These are phyloP conservation scores for Ophiostoma novo-ulmi DNA, from an alignment of 2,329 filamentous ascomycete species.

Conservation along the genomic window DNA sequence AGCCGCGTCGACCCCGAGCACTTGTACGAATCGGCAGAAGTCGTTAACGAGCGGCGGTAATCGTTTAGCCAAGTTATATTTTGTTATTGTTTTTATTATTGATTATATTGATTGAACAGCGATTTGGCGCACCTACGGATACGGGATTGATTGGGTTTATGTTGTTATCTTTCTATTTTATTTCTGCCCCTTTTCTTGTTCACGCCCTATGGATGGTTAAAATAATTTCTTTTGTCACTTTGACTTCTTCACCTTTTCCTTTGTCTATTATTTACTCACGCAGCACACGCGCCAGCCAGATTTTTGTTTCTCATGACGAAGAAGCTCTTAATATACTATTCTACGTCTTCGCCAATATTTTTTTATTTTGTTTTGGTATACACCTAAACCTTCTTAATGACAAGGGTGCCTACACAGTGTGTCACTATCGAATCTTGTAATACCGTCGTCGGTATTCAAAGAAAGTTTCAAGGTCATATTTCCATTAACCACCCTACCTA, in stretches of 20 bases:
- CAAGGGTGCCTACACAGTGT: neutral
- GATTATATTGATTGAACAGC: conserved; percentile 17
- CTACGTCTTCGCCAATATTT: neutral
- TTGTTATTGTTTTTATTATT: neutral
- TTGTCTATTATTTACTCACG: neutral
- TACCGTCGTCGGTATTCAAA: neutral
- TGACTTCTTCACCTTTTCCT: neutral
- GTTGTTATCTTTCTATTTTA: neutral
- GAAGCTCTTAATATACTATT: neutral
- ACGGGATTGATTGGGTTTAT: neutral
- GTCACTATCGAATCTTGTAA: neutral
- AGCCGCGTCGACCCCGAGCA: conserved; percentile 47
- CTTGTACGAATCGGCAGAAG: conserved; percentile 52
- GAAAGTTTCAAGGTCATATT: too few relatives aligned
- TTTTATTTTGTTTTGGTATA: neutral
- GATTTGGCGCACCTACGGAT: conserved; percentile 20
- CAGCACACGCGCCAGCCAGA: conserved; percentile 11
- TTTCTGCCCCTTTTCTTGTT: neutral
- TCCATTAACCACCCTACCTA: neutral
- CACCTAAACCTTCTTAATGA: neutral
- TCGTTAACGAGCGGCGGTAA: conserved; percentile 39
- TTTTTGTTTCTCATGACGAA: neutral
- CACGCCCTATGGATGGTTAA: conserved; percentile 9
- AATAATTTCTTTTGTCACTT: neutral
- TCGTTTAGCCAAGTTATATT: conserved; percentile 7